Evolutionary conservation across 2,329 filamentous ascomycete genomes (phyloP).

Genomic region (Pseudogymnoascus sp.): DNA sequence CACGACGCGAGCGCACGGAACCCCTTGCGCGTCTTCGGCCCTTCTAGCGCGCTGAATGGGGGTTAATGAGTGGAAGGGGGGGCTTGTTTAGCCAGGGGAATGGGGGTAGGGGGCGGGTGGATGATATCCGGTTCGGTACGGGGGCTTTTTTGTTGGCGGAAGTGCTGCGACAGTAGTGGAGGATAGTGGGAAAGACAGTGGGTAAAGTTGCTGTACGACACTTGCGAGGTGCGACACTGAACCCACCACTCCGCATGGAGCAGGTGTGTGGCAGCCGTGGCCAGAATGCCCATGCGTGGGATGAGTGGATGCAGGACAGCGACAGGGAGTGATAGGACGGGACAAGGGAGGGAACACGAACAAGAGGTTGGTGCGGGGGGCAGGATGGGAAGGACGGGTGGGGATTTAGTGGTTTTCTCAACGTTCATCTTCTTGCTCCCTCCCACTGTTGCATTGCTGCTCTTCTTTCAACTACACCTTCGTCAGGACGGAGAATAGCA

Average conservation of each 20-base stretch:
- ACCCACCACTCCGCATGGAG: conserved; percentile 3
- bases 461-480: background rate
- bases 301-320: background rate
- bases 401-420: conserved; percentile 5
- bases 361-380: background rate
- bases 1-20: background rate
- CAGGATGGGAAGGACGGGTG: background rate
- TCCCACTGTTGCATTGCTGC: background rate
- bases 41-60: background rate
- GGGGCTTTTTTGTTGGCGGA: background rate
- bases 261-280: background rate
- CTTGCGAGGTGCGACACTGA: background rate
- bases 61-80: background rate
- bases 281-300: background rate
- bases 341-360: background rate
- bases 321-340: background rate
- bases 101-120: background rate
- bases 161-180: background rate
- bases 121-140: background rate
- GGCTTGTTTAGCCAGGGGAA: background rate
- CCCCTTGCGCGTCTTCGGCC: background rate
- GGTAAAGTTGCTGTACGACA: background rate
- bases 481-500: background rate
- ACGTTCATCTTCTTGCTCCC: conserved; percentile 1
- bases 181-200: background rate